A percentile compares a stretch with the other conserved stretches of the same genome.
Conservation (phyloP, 805 yeast species). For the Candida insectorum region DNA sequence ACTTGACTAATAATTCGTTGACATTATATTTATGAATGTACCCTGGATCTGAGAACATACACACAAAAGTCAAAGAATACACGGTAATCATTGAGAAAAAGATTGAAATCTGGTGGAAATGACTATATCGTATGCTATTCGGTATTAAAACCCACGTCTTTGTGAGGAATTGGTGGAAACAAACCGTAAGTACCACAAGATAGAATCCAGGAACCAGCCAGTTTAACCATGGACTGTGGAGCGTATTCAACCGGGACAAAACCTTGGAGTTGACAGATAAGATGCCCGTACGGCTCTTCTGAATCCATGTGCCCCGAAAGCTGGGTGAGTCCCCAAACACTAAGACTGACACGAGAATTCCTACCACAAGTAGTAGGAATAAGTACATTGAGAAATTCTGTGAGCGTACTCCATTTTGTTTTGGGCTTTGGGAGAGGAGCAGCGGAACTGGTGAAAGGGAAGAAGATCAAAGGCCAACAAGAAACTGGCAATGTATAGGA, state of each 20-base stretch:
- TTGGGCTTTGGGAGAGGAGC: too few relatives aligned
- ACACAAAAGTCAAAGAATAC: slow-evolving; percentile 32
- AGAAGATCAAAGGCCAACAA: too few relatives aligned
- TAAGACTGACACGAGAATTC: slow-evolving; percentile 15
- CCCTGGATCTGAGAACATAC: slow-evolving; percentile 46
- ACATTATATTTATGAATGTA: slow-evolving; percentile 14
- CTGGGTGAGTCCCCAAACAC: slow-evolving; percentile 48
- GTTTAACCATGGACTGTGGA: slow-evolving; percentile 15
- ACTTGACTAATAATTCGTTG: slow-evolving; percentile 12
- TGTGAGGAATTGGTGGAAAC: slow-evolving; percentile 29
- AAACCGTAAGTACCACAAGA: slow-evolving; percentile 28
- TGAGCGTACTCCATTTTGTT: too few relatives aligned
- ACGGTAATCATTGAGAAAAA: slow-evolving; percentile 27
- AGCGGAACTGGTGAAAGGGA: too few relatives aligned
- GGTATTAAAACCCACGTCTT: slow-evolving; percentile 21
- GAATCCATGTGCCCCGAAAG: slow-evolving; percentile 31
- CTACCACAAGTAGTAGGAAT: slow-evolving; percentile 3
- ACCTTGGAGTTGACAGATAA: background rate
- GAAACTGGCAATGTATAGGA: too few relatives aligned
- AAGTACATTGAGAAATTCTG: too few relatives aligned
- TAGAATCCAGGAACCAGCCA: slow-evolving; percentile 48
- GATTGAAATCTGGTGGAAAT: slow-evolving; percentile 20
- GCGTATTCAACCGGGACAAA: background rate
- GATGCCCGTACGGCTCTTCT: slow-evolving; percentile 14
- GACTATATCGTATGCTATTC: slow-evolving; percentile 4